Base-by-base conservation (phyloP, 805 yeast genomes). In the Zygotorulaspora florentina region DNA sequence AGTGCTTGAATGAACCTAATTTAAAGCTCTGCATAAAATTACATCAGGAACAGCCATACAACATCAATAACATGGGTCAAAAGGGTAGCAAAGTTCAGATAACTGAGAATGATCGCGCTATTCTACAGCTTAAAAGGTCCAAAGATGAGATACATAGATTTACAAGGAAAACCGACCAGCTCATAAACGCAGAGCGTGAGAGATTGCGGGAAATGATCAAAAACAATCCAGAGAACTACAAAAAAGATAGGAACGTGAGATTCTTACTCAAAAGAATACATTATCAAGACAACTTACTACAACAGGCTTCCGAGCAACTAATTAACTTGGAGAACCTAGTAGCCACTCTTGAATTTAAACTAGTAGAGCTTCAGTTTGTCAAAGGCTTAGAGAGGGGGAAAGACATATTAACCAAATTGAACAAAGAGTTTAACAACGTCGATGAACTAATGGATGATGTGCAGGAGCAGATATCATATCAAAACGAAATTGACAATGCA, bases 331-430 rank as follows among this genome's bases (percentile, higher is more conserved):
- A 91, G 62, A 76, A 79, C 48, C 75, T 93, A 63, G 84, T 87
- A 8, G 76, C 81, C 17, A 82, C 82, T 8, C 85, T 93, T 30
- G 98, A 93, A 65, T 89, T 88, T 68, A 91, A 95, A 58, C 68
- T 87, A 47, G 81, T 93, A 27, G 98, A 93, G 61, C 80, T 81
- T 51, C 96, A 89, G 57, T 89, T 93, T 35, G 54, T 90, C 3
- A 76, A 76, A 47, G 96, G 97, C 0, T 69, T 93, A 26, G 74
- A 81, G 54, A 82, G 84, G 53, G 98, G 99, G 18, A 89, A 85
- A 59, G 68, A 74, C 42, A 87, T 87, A 10, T 74, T 93, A 54
- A 82, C 77, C 53, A 80, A 79, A 54, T 72, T 93, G 48, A 93
- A 93, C 63, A 68, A 70, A 39, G 96, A 91, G 56, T 78, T 90